Evolutionary conservation across 495 filamentous ascomycete genomes (phyloP), one percentile per base, ranked within the genome.

Genomic region (Penicillium bialowiezense): DNA sequence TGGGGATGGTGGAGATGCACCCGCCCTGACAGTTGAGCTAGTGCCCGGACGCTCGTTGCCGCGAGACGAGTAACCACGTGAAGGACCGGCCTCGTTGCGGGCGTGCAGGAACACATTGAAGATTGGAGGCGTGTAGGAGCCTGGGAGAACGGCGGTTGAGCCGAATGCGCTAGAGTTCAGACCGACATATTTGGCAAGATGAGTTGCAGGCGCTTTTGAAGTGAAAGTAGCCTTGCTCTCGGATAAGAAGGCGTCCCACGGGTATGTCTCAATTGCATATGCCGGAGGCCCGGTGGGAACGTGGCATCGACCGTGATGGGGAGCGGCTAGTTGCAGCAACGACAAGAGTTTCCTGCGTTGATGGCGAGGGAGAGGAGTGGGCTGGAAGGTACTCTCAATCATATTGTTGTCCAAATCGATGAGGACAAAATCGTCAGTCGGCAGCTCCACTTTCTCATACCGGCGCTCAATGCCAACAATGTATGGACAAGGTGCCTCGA

Each of bases 401-500:
- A 81, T 79, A 59, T 97, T 87, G 59, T 86, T 80, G 70, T 98
- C 93, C 32, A 98, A 76, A 67, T 98, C 93, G 33, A 97, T 90
- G 26, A 97, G 70, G 14, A 97, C 91, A 63, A 92, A 97, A 61
- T 97, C 93, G 57, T 97, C 93, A n/a, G 95, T 89, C 0, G 93
- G 93, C 28, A 96, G 78, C 49, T 95, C 88, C 41, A 95, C 82
- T 54, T 86, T 86, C 53, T 97, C 93, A 68, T 97, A 98, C 33
- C 93, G 82, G 44, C 90, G 79, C 66, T 98, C 93, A 32, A 98
- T 89, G 36, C 93, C 93, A 15, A 96, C 88, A 50, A 98, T 96
- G 60, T 97, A 98, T 0, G 93, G 93, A 53, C 93, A 97, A 14
- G 93, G 93, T 1, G 93, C 93, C 59, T 97, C 92, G 15, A 97